Base-by-base conservation (phyloP, 176 grass and related monocot genomes). In the Microstegium vimineum region DNA sequence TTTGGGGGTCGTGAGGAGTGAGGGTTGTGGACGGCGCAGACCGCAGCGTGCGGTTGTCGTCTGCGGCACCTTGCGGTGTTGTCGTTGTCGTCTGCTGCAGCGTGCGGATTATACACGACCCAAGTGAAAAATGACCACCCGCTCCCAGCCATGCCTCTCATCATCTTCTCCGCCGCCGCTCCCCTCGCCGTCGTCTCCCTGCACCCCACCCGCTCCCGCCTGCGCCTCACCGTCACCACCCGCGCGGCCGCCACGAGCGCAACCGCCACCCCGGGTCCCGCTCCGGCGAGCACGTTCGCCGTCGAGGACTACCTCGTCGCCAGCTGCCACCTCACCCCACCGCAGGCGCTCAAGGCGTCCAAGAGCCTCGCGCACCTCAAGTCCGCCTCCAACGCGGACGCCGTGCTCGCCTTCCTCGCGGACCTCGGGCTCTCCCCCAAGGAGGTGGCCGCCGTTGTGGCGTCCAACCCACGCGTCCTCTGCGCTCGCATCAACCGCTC, bases 401-500 rank as follows among this genome's bases (percentile, higher is more conserved):
- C 87, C 43, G 83, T 82, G 43, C 87, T 89, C 77, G 71, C 82
- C 54, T 89, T 89, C 77, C 87, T 89, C 25, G 63, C 66, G 32
- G 87, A 36, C 38, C 52, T 89, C 14, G 82, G 87, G 5, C 66
- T 89, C 52, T 89, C 82, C 49, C 13, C 77, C 5, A 85, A 69
- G 77, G 87, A 89, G 82, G 71, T 89, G 32, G 52, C 87, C 38
- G 87, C 77, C 70, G 71, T 75, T 10, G 87, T 89, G 38, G 77
- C 82, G 62, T 85, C 71, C 63, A 89, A 89, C 71, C 87, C 87
- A 63, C 87, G 87, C 23, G 52, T 89, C 47, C 87, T 89, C 46
- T 89, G 87, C 87, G 87, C 87, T 8, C 87, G 87, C 69, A 75
- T 89, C 76, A 81, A 89, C 76, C 87, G 87, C 49, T 89, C 87